Percentiles rank a stretch among this genome's conserved stretches.
Evolutionary conservation across 2,329 filamentous ascomycete genomes (phyloP).

Genomic region (Dactylellina cionopaga): DNA sequence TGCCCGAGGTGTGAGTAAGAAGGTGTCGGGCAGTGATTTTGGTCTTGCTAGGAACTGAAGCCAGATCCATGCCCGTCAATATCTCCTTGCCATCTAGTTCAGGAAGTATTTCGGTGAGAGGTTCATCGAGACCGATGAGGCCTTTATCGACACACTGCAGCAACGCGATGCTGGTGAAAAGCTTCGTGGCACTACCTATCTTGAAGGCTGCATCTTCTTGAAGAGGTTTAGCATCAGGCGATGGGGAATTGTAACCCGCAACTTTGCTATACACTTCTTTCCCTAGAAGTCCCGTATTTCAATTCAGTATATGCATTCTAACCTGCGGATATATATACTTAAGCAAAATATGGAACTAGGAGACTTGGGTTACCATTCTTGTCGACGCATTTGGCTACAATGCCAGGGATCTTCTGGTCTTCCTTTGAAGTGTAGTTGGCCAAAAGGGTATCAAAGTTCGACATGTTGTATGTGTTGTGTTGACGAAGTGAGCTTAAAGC

Average conservation of each 20-base stretch:
- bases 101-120: constrained; percentile 64
- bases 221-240: neutral
- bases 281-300: neutral
- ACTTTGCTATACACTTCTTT: constrained; percentile 9
- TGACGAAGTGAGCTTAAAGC: neutral
- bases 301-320: too few species aligned
- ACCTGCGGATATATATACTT: too few species aligned
- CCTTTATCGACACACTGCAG: constrained; percentile 69
- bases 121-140: constrained; percentile 63
- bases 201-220: constrained; percentile 59
- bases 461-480: neutral
- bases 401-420: constrained; percentile 2
- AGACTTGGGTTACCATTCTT: neutral
- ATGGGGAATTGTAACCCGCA: neutral
- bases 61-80: constrained; percentile 61
- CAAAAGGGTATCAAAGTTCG: constrained; percentile 4
- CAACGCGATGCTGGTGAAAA: constrained; percentile 66
- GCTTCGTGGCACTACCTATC: constrained; percentile 62
- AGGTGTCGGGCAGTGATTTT: constrained; percentile 67
- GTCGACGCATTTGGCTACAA: constrained; percentile 4
- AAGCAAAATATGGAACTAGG: neutral
- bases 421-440: constrained; percentile 11
- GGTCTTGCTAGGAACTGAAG: constrained; percentile 58
- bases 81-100: constrained; percentile 65
- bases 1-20: constrained; percentile 66